Evolutionary conservation across 331 rosid genomes (phyloP).

Genomic region (Phaseolus coccineus): DNA sequence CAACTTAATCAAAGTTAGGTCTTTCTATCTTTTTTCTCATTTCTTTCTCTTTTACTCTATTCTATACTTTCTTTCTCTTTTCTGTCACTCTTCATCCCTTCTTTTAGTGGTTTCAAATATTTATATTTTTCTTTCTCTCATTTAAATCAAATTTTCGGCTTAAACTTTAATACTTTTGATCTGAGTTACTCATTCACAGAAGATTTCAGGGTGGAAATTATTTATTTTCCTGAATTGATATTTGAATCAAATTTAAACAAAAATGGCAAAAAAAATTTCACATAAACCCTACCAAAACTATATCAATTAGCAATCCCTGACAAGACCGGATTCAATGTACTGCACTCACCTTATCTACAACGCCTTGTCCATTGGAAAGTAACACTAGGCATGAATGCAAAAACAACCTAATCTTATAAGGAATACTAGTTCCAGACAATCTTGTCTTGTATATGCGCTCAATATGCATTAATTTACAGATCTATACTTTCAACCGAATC

Average conservation of each 20-base stretch:
- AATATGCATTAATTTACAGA: not conserved
- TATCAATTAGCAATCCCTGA: not conserved
- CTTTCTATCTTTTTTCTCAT: not conserved
- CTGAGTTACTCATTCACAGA: not conserved
- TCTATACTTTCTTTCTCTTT: not conserved
- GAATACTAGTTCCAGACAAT: not conserved
- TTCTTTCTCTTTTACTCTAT: not conserved
- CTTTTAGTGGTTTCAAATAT: not conserved
- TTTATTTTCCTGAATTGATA: not conserved
- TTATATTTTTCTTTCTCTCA: not conserved
- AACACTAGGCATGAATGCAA: not conserved
- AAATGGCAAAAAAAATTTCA: not conserved
- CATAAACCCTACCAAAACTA: constrained; percentile 16
- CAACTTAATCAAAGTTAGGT: not conserved
- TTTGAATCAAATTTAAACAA: not conserved
- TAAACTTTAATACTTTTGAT: not conserved
- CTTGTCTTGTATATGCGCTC: not conserved
- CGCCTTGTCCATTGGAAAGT: not conserved
- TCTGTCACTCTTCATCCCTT: not conserved
- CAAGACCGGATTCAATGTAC: not conserved
- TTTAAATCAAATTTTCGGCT: not conserved
- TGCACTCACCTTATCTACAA: not conserved
- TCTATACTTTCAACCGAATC: not conserved
- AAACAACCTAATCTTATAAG: constrained; percentile 1
- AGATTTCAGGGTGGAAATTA: not conserved